Evolutionary conservation across 148 eudicot genomes (phyloP).

Genomic region (Heliosperma pusillum): DNA sequence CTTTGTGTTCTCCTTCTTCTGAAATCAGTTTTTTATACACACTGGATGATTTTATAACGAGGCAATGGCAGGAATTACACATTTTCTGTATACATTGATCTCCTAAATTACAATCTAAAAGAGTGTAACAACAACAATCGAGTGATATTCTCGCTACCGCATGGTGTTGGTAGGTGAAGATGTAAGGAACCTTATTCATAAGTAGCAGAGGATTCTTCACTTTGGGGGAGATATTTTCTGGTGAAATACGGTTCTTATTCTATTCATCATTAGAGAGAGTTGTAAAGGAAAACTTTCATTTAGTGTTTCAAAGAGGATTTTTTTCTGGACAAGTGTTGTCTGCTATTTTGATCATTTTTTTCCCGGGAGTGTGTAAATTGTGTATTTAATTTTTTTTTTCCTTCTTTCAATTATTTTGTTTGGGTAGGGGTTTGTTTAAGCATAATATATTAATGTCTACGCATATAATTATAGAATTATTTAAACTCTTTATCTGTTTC

Average conservation of each 20-base stretch:
- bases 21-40: not conserved
- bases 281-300: not conserved
- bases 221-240: not conserved
- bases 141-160: not conserved
- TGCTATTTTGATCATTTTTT: not conserved
- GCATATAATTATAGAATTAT: not conserved
- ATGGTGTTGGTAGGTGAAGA: not conserved
- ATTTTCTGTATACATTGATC: not conserved
- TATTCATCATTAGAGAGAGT: not conserved
- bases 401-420: not conserved
- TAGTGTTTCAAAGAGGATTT: not conserved
- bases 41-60: not conserved
- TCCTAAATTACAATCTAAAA: not conserved
- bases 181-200: not conserved
- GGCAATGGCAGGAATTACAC: not conserved
- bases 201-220: not conserved
- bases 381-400: not conserved
- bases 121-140: not conserved
- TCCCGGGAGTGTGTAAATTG: not conserved
- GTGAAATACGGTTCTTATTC: not conserved
- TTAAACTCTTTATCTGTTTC: not conserved
- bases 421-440: not conserved
- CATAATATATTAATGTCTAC: not conserved
- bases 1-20: not conserved
- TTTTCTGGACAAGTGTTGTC: not conserved